Percentiles rank a stretch among this genome's conserved stretches.
These are phyloP conservation scores for Acacia crassicarpa DNA, from an alignment of 306 rosid species.

Conservation along the genomic window DNA sequence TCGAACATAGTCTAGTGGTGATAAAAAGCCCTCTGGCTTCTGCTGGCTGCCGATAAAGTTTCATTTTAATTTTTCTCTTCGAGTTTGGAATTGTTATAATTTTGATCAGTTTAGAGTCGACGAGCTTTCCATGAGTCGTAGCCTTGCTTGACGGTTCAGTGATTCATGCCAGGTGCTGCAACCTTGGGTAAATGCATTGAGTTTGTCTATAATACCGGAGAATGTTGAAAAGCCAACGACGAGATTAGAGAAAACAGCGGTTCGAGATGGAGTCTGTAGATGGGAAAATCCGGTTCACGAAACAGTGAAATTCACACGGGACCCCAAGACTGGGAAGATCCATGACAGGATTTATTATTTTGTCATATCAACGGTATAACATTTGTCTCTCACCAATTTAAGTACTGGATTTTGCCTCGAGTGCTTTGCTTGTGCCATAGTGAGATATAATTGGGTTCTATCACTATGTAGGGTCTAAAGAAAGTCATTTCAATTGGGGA, in stretches of 20 bases:
- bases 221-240: constrained; percentile 75
- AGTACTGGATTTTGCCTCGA: not conserved
- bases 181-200: constrained; percentile 66
- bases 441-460: constrained; percentile 34
- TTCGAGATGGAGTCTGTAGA: constrained; percentile 64
- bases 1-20: not conserved
- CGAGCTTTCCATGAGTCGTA: not conserved
- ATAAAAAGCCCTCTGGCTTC: not conserved
- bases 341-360: constrained; percentile 66
- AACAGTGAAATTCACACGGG: constrained; percentile 66
- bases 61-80: not conserved
- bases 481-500: constrained; percentile 68
- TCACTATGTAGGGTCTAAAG: constrained; percentile 62
- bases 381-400: not conserved
- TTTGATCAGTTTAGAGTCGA: not conserved
- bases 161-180: constrained; percentile 62
- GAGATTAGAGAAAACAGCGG: constrained; percentile 60
- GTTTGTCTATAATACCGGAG: constrained; percentile 67
- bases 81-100: not conserved
- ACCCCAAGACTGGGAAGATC: constrained; percentile 69
- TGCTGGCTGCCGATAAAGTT: not conserved
- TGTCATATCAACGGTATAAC: constrained; percentile 67
- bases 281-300: constrained; percentile 87
- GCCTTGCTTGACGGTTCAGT: not conserved
- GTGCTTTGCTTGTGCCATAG: constrained; percentile 19